Conservation (phyloP, 2,329 filamentous ascomycete genomes). For the Phialocephala sp. region DNA sequence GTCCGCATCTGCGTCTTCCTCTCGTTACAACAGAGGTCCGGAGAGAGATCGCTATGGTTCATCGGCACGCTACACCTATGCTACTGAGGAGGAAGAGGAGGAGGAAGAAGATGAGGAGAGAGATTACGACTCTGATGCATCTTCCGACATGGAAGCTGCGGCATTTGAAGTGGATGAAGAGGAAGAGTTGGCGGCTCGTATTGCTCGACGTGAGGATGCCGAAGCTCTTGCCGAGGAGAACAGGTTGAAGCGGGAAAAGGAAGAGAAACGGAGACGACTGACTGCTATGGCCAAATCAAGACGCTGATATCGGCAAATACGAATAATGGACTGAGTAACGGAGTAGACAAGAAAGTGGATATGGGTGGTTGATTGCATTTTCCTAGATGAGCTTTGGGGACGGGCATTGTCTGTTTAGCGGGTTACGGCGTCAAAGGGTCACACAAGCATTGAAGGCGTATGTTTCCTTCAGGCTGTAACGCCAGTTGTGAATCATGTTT, state of each 20-base stretch:
- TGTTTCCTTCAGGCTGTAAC: slow-evolving; percentile 12
- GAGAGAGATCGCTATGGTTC: slow-evolving; percentile 37
- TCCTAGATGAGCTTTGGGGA: background rate
- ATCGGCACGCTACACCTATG: slow-evolving; percentile 47
- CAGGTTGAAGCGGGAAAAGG: slow-evolving; percentile 65
- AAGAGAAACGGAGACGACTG: slow-evolving; percentile 49
- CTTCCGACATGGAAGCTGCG: slow-evolving; percentile 81
- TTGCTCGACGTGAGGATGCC: slow-evolving; percentile 71
- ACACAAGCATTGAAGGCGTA: slow-evolving; percentile 27
- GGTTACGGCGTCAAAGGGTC: slow-evolving; percentile 19
- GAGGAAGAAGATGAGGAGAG: slow-evolving; percentile 56
- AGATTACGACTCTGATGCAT: slow-evolving; percentile 67
- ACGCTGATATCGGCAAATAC: slow-evolving; percentile 17
- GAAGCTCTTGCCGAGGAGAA: slow-evolving; percentile 67
- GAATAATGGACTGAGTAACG: background rate
- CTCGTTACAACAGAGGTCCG: slow-evolving; percentile 29
- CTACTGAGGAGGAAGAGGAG: slow-evolving; percentile 51
- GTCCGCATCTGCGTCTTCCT: slow-evolving; percentile 31
- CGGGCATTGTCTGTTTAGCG: slow-evolving; percentile 23
- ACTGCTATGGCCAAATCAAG: slow-evolving; percentile 41
- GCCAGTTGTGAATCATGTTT: slow-evolving; percentile 11
- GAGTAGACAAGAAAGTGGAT: slow-evolving; percentile 14
- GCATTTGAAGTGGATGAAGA: slow-evolving; percentile 76
- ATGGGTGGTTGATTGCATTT: slow-evolving; percentile 17
- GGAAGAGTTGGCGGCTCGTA: slow-evolving; percentile 65